A percentile compares a stretch with the other conserved stretches of the same genome.
phyloP scores from a whole-genome alignment of 208 protist species.

The Wallacemonas sp. region DNA sequence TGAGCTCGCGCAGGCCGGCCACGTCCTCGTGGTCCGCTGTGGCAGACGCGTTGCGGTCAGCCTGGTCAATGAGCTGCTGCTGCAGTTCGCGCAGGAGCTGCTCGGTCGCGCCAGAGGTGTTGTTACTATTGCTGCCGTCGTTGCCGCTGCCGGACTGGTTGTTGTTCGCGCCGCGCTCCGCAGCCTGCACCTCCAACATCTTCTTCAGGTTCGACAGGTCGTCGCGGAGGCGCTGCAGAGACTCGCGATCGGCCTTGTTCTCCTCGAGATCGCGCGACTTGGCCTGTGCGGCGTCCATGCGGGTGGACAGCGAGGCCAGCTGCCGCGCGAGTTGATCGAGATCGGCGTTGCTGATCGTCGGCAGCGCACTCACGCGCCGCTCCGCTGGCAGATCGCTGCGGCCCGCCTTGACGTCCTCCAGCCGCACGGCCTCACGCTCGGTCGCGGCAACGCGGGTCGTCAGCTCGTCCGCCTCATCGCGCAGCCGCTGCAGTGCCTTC shows the following conservation, averaged over 20 bases:
- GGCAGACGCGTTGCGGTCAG: slow-evolving; percentile 20
- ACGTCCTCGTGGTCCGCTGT: slow-evolving; percentile 44
- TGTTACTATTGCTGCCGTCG: slow-evolving; percentile 18
- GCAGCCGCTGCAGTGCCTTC: slow-evolving; percentile 35
- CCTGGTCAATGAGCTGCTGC: slow-evolving; percentile 50
- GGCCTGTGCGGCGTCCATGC: slow-evolving; percentile 17
- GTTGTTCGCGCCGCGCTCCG: slow-evolving; percentile 19
- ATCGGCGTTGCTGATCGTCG: slow-evolving; percentile 16
- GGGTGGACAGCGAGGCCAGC: slow-evolving; percentile 30
- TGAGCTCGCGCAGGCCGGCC: slow-evolving; percentile 45
- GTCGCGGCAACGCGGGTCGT: slow-evolving; percentile 25
- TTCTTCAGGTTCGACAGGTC: slow-evolving; percentile 59
- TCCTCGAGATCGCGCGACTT: slow-evolving; percentile 37
- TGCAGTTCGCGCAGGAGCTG: slow-evolving; percentile 65
- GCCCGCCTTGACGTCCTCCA: slow-evolving; percentile 69
- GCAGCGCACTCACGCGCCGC: neutral
- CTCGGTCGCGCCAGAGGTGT: slow-evolving; percentile 25
- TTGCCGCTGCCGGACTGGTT: neutral
- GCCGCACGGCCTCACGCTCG: slow-evolving; percentile 26
- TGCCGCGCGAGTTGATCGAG: slow-evolving; percentile 38
- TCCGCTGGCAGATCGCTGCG: slow-evolving; percentile 20
- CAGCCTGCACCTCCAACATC: slow-evolving; percentile 47
- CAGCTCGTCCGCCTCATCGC: slow-evolving; percentile 29
- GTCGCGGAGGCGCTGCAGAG: slow-evolving; percentile 73
- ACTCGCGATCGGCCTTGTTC: slow-evolving; percentile 65